These are phyloP conservation scores for Fragaria ananassa DNA, from an alignment of 306 rosid genomes.

Conservation along the genomic window DNA sequence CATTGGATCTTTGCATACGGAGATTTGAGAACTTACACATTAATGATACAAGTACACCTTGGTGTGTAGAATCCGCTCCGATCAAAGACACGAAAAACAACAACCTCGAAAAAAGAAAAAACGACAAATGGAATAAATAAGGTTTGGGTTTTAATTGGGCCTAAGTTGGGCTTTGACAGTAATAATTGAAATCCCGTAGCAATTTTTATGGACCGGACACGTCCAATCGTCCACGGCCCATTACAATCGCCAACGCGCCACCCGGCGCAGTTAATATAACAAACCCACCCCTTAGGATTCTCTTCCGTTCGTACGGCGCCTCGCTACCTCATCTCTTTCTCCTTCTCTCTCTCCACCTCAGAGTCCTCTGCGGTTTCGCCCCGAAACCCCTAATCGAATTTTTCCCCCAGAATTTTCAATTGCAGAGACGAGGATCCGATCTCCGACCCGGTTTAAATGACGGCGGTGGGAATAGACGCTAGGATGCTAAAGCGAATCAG, in stretches of 20 bases:
- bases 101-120: too few species aligned
- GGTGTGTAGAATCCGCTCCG: too few species aligned
- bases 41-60: too few species aligned
- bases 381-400: constrained; percentile 19
- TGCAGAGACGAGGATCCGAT: constrained; percentile 28
- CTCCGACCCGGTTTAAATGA: constrained; percentile 21
- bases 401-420: constrained; percentile 19
- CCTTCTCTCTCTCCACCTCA: not conserved
- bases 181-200: too few species aligned
- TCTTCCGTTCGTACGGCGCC: not conserved
- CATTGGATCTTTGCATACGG: fast-evolving
- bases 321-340: not conserved
- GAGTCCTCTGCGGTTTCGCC: not conserved
- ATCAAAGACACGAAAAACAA: too few species aligned
- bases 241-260: not conserved
- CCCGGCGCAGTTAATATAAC: not conserved
- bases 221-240: not conserved
- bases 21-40: too few species aligned
- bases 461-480: constrained; percentile 32
- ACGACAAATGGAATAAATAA: too few species aligned
- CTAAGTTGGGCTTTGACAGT: too few species aligned
- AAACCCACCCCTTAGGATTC: not conserved
- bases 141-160: too few species aligned
- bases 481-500: constrained; percentile 50
- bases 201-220: not conserved